phyloP scores from a whole-genome alignment of 1,284 basidiomycete genomes.

The Ustanciosporium gigantosporum region DNA sequence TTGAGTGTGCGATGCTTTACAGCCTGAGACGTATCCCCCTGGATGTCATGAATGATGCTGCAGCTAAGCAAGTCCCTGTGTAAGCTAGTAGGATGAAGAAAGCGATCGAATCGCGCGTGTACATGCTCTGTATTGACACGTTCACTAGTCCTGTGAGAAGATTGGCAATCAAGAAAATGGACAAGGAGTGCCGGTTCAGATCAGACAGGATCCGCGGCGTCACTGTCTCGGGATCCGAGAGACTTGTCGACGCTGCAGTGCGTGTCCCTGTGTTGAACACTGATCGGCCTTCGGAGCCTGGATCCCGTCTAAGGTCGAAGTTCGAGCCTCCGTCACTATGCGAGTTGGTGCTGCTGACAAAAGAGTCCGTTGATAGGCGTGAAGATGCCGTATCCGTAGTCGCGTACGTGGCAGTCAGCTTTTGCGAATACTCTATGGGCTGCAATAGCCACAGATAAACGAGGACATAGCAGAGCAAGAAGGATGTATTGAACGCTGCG shows the following conservation, averaged over 20 bases:
- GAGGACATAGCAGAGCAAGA: slow-evolving; percentile 78
- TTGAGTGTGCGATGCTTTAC: slow-evolving; percentile 2
- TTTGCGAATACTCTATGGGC: slow-evolving; percentile 56
- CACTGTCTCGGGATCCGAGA: slow-evolving; percentile 1
- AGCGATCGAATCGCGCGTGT: slow-evolving; percentile 68
- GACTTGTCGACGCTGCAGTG: not conserved
- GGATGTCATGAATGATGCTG: slow-evolving; percentile 10
- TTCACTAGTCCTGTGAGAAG: slow-evolving; percentile 84
- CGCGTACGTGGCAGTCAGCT: not conserved
- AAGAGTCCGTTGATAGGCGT: not conserved
- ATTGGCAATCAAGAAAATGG: slow-evolving; percentile 86
- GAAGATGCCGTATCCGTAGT: not conserved
- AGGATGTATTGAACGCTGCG: slow-evolving; percentile 83
- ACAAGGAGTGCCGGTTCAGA: slow-evolving; percentile 79
- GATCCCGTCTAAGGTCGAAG: not conserved
- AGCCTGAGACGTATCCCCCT: slow-evolving; percentile 20
- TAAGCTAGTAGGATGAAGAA: slow-evolving; percentile 73
- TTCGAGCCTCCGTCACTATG: too few species aligned
- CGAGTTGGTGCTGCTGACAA: too few species aligned
- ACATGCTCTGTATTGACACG: slow-evolving; percentile 80
- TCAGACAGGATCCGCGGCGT: slow-evolving; percentile 73
- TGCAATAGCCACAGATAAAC: slow-evolving; percentile 75
- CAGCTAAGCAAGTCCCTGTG: slow-evolving; percentile 67
- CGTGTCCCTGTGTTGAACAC: too few species aligned
- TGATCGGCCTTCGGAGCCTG: too few species aligned